Base-by-base conservation (phyloP, 768 basidiomycete species). In the Chlorophyllum brunneum region DNA sequence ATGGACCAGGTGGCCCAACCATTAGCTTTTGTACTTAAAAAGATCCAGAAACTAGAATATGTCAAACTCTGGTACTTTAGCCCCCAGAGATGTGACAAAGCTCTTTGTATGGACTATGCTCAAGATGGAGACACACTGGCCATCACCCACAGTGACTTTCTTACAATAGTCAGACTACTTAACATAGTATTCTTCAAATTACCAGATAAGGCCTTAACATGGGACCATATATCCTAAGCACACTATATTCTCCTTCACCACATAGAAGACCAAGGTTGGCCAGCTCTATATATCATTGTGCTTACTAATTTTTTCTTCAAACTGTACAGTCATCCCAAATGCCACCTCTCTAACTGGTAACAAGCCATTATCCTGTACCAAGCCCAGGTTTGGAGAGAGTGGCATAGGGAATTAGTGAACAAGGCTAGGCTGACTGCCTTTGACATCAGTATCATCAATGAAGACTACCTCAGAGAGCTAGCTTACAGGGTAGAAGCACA, bases 61-160 rank as follows among this genome's bases (percentile, higher is more conserved):
- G 49, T 60, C 2, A 44, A 54, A 4, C 42, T 58, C 7, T 59
- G 44, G 36, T 50, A 61, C 13, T 61, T 53, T 44, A 47, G 54
- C 8, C 43, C 51, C 9, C 33, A 59, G 0, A 57, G 48, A 9
- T 59, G 57, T 37, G 41, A 22, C 41, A 58, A 42, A 8, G 31
- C 46, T 27, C 27, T 7, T 18, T 23, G 4, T 4, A 10, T 13
- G 11, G 33, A 10, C 4, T 4, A 13, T 3, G 4, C 33, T 4
- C 33, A 13, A 10, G 7, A 13, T n/a, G 5, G 11, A 6, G 33
- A 34, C 5, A 34, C 33, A 10, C 16, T 34, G 4, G 4, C 33
- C 33, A 6, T 34, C 5, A 13, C 33, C 4, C 5, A 34, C 11
- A 13, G 11, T 4, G 33, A 34, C 11, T 8, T 4, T n/a, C 4